These are phyloP conservation scores for Triticum monococcum DNA, from an alignment of 176 grass and related monocot genomes.

Conservation along the genomic window DNA sequence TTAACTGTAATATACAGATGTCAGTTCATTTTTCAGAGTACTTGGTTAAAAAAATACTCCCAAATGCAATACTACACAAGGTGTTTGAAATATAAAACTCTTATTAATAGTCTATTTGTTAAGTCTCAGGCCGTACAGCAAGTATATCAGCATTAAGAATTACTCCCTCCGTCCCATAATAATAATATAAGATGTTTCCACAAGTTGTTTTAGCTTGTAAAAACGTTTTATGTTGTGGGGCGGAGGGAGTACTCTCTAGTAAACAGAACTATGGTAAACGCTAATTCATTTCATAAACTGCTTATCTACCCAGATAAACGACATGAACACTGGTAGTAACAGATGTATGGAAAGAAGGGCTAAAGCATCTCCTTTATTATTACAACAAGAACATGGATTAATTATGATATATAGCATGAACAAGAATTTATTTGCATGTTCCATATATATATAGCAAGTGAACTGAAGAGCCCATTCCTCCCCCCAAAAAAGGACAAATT, in stretches of 20 bases:
- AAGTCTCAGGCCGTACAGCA: too few relatives aligned
- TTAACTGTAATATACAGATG: too few relatives aligned
- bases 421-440: constrained; percentile 16
- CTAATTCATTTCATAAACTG: background rate
- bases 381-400: constrained; percentile 18
- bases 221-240: too few relatives aligned
- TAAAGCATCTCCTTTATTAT: background rate
- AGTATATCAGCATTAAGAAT: too few relatives aligned
- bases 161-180: too few relatives aligned
- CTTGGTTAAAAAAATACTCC: too few relatives aligned
- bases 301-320: background rate
- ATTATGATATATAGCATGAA: constrained; percentile 41
- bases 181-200: too few relatives aligned
- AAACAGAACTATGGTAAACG: background rate
- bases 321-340: background rate
- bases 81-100: too few relatives aligned
- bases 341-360: background rate
- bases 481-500: constrained; percentile 32
- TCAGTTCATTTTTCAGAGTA: too few relatives aligned
- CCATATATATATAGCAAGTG: constrained; percentile 30
- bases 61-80: too few relatives aligned
- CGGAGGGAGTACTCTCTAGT: background rate
- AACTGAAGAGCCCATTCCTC: constrained; percentile 25
- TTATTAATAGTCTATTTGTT: too few relatives aligned
- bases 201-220: too few relatives aligned